phyloP scores from a whole-genome alignment of 345 rosid genomes.

The Diplotaxis tenuifolia region DNA sequence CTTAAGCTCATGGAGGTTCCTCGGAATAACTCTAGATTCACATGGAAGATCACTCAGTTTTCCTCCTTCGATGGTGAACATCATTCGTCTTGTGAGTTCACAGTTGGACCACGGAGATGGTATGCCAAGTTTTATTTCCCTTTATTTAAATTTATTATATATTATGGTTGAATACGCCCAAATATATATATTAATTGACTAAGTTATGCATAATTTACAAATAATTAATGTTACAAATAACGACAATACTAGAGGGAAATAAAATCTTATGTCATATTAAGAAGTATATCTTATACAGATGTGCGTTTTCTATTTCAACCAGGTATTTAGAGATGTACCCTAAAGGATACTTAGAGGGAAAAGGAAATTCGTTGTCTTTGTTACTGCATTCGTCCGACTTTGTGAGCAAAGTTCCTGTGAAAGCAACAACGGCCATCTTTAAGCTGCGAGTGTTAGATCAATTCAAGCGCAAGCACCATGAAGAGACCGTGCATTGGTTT shows the following conservation, averaged over 20 bases:
- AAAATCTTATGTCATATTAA: background rate
- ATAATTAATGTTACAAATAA: background rate
- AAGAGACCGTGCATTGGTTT: background rate
- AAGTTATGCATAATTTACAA: too few relatives aligned
- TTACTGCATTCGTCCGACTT: background rate
- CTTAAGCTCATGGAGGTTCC: background rate
- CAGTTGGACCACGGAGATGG: slow-evolving; percentile 26
- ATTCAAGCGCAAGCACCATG: background rate
- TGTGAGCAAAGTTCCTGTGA: background rate
- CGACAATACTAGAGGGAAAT: background rate
- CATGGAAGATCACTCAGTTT: slow-evolving; percentile 28
- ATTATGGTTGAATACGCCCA: background rate
- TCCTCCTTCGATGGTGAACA: slow-evolving; percentile 12
- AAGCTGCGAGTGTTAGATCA: slow-evolving; percentile 1
- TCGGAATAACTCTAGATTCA: slow-evolving; percentile 14
- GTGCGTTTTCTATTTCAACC: background rate
- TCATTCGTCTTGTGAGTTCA: slow-evolving; percentile 19
- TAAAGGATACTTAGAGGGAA: background rate
- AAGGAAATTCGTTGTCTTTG: background rate
- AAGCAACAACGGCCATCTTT: background rate
- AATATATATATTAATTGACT: too few relatives aligned
- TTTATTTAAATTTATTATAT: background rate
- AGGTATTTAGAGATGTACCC: background rate
- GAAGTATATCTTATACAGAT: background rate
- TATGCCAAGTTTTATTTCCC: background rate